These are phyloP conservation scores for Globisporangium yorkense DNA, from an alignment of 352 stramenopile species.

Conservation along the genomic window DNA sequence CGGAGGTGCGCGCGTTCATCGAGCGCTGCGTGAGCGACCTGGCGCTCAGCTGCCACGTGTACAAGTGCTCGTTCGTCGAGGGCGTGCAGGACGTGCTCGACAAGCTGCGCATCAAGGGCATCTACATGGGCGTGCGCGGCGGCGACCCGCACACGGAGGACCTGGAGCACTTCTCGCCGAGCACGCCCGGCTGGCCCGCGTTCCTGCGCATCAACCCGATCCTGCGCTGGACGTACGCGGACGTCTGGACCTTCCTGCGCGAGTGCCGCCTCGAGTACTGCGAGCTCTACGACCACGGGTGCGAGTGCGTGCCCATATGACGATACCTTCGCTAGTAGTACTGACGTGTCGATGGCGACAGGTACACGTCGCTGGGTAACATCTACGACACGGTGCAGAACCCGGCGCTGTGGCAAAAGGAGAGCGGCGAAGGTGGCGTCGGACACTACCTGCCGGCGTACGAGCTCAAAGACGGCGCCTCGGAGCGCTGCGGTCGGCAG, in stretches of 20 bases:
- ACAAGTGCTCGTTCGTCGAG: slow-evolving; percentile 89
- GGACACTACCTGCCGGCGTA: slow-evolving; percentile 73
- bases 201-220: slow-evolving; percentile 99
- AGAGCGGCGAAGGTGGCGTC: slow-evolving; percentile 35
- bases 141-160: slow-evolving; percentile 92
- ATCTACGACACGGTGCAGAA: slow-evolving; percentile 94
- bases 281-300: slow-evolving; percentile 88
- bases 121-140: slow-evolving; percentile 88
- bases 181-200: slow-evolving; percentile 88
- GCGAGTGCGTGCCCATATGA: slow-evolving; percentile 3
- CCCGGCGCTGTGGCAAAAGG: slow-evolving; percentile 79
- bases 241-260: slow-evolving; percentile 93
- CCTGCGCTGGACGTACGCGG: slow-evolving; percentile 93
- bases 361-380: slow-evolving; percentile 91
- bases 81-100: slow-evolving; percentile 90
- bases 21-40: slow-evolving; percentile 55
- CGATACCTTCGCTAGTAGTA: too few species aligned
- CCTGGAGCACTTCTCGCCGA: slow-evolving; percentile 82
- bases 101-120: slow-evolving; percentile 79
- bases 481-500: slow-evolving; percentile 71
- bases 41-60: slow-evolving; percentile 60
- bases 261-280: slow-evolving; percentile 87
- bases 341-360: not conserved
- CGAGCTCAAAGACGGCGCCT: slow-evolving; percentile 55
- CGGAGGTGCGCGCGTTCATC: slow-evolving; percentile 88